Base-by-base conservation (phyloP, 371 early-diverging fungal genomes). In the Mortierella sp. region DNA sequence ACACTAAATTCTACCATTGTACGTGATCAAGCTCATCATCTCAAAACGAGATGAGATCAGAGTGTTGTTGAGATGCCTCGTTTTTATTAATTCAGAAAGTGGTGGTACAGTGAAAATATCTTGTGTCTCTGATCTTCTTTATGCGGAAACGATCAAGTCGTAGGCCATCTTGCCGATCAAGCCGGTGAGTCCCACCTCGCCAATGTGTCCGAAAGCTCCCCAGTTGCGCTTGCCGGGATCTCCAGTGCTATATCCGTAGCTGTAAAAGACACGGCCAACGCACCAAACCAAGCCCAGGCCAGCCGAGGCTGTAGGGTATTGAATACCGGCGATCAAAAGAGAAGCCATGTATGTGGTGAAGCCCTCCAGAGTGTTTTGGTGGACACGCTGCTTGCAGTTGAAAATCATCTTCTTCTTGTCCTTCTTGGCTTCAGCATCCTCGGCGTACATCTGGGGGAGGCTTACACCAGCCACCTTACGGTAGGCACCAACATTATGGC, bases 371-470 rank as follows among this genome's bases (percentile, higher is more conserved):
- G 86, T 85, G 84, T 88, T 89, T 59, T 91, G 93, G 84, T 93
- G 93, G 37, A 88, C 91, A 59, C 93, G 89, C 80, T 93, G 93
- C 70, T 84, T 72, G 85, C 93, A 92, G 87, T 92, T 91, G 84
- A 92, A 92, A 30, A 88, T 51, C 70, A 86, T 68, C 83, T 92
- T 92, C 77, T 86, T 88, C 37, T 80, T 83, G 70, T 90, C 89
- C 71, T 84, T 85, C 71, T 89, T 87, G 51, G 88, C 88, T 72
- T 91, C 93, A 20, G 73, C 73, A 40, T 77, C 86, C 9, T 88
- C 88, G 63, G 90, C 92, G 69, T 93, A 92, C 68, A 86, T 87
- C 84, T 85, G 84, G 43, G 93, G 93, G 72, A 90, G 89, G 24
- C 90, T 89, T 4, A 92, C 88, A n/a, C 77, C 73, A 24, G 92